phyloP scores from a whole-genome alignment of 208 protist genomes.

The Strigomonas galati region DNA sequence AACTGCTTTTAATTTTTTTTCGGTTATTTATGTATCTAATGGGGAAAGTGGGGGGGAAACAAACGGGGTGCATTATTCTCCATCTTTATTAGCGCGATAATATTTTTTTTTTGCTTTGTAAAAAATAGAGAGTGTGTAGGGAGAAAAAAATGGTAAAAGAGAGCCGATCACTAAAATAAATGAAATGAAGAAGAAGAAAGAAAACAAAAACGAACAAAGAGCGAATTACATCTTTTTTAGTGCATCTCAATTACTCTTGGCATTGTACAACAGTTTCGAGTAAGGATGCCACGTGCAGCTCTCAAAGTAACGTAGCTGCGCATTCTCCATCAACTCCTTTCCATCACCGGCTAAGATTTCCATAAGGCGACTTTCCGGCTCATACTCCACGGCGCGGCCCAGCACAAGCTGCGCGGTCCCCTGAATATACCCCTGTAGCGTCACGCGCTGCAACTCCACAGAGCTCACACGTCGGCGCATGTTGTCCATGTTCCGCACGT shows the following conservation, averaged over 20 bases:
- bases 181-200: not conserved
- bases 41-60: no score
- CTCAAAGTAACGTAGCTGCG: constrained; percentile 24
- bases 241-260: constrained; percentile 6
- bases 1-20: not conserved
- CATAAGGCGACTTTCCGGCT: constrained; percentile 19
- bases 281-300: constrained; percentile 34
- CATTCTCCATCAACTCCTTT: constrained; percentile 20
- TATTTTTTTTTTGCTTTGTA: no score
- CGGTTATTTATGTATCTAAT: no score
- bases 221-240: constrained; percentile 1
- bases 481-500: constrained; percentile 32
- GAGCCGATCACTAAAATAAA: not conserved
- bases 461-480: constrained; percentile 14
- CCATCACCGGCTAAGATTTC: constrained; percentile 21
- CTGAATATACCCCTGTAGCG: constrained; percentile 4
- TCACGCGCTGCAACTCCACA: constrained; percentile 10
- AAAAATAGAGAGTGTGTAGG: no score
- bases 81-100: no score
- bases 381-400: constrained; percentile 10
- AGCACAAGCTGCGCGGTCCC: constrained; percentile 25
- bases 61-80: no score
- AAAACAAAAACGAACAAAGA: not conserved
- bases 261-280: constrained; percentile 21
- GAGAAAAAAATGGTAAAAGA: not conserved